Conservation (phyloP, 2,329 filamentous ascomycete species). For the Sarocladium brachiariae region DNA sequence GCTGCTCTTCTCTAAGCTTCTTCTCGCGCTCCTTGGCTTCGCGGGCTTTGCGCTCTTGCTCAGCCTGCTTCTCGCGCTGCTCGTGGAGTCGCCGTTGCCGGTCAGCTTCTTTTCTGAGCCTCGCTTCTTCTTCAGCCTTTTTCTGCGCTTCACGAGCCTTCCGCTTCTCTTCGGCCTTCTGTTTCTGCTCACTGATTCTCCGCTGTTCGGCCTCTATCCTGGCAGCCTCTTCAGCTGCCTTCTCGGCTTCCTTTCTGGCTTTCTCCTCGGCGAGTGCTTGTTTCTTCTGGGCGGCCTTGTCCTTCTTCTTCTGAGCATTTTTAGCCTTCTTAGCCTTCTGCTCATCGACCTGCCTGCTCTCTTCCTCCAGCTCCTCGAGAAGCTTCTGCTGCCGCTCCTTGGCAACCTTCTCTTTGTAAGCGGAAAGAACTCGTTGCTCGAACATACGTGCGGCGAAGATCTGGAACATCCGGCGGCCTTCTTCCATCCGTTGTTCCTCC, state of each 20-base stretch:
- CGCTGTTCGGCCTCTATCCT: slow-evolving; percentile 69
- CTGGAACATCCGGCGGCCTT: slow-evolving; percentile 97
- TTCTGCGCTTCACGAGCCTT: slow-evolving; percentile 87
- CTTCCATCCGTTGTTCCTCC: slow-evolving; percentile 97
- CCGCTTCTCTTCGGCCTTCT: slow-evolving; percentile 81
- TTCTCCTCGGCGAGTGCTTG: slow-evolving; percentile 86
- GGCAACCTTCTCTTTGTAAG: slow-evolving; percentile 97
- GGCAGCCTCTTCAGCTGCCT: slow-evolving; percentile 77
- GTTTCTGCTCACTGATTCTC: slow-evolving; percentile 71
- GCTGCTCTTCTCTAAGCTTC: slow-evolving; percentile 76
- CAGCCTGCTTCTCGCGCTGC: slow-evolving; percentile 77
- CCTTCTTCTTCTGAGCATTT: slow-evolving; percentile 91
- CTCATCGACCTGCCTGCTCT: slow-evolving; percentile 66
- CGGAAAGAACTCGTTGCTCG: slow-evolving; percentile 89
- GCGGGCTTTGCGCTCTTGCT: slow-evolving; percentile 72
- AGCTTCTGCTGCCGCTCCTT: slow-evolving; percentile 86
- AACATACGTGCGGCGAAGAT: slow-evolving; percentile 99
- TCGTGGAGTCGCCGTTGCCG: slow-evolving; percentile 72
- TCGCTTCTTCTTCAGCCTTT: slow-evolving; percentile 85
- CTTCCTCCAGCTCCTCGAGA: slow-evolving; percentile 84
- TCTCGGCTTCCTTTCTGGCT: slow-evolving; percentile 79
- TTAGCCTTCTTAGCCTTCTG: slow-evolving; percentile 89
- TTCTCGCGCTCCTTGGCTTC: slow-evolving; percentile 64
- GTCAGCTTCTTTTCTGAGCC: slow-evolving; percentile 76
- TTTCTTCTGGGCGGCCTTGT: slow-evolving; percentile 85